Percentiles rank a stretch among this genome's conserved stretches.
Conservation (phyloP, 2,329 filamentous ascomycete species). For the Purpureocillium lavendulum region DNA sequence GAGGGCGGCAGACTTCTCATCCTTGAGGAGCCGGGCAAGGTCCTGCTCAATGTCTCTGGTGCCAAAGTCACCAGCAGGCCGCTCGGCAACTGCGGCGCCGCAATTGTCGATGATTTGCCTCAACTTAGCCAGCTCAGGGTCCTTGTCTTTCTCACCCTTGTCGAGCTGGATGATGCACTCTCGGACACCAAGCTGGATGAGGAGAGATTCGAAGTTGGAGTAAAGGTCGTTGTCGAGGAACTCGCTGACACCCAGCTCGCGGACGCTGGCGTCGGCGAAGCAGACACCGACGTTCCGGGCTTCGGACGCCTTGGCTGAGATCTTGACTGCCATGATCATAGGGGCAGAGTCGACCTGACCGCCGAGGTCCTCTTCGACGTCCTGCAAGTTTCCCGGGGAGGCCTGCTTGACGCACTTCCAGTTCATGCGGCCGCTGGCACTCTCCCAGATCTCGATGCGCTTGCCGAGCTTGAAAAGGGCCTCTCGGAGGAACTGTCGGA, state of each 20-base stretch:
- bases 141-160: conserved; percentile 71
- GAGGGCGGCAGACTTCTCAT: conserved; percentile 68
- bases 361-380: conserved; percentile 91
- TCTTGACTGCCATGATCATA: conserved; percentile 91
- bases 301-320: conserved; percentile 79
- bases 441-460: conserved; percentile 84
- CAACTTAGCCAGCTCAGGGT: conserved; percentile 81
- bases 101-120: conserved; percentile 86
- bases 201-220: conserved; percentile 92
- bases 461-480: conserved; percentile 87
- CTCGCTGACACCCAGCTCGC: conserved; percentile 92
- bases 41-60: conserved; percentile 95
- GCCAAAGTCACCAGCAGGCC: conserved; percentile 68
- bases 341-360: conserved; percentile 80
- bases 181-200: conserved; percentile 93
- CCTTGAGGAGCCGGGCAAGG: conserved; percentile 75
- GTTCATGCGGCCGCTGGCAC: conserved; percentile 66
- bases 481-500: conserved; percentile 90
- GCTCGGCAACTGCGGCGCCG: conserved; percentile 80
- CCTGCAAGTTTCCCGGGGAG: conserved; percentile 91
- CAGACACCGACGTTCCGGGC: conserved; percentile 86
- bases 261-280: conserved; percentile 93
- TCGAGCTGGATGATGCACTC: conserved; percentile 86
- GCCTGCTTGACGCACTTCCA: conserved; percentile 92
- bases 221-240: conserved; percentile 98